Percentiles rank a stretch among this genome's conserved stretches.
Conservation (phyloP, 495 filamentous ascomycete species). For the Neurospora sp. region DNA sequence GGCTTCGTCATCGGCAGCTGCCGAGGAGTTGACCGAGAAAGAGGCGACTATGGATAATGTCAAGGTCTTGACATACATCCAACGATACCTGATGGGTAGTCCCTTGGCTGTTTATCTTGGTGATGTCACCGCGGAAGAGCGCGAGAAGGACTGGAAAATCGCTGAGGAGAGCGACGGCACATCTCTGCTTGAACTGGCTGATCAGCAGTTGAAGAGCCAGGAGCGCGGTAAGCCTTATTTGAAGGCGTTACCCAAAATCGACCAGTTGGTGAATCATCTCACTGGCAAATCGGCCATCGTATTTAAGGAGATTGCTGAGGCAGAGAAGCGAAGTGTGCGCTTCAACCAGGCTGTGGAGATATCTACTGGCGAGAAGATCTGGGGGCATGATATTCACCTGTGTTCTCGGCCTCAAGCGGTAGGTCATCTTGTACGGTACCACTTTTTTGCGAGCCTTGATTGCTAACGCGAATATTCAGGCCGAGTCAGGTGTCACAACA, state of each 20-base stretch:
- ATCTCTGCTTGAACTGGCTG: slow-evolving; percentile 35
- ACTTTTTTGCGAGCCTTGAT: neutral
- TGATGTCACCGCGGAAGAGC: slow-evolving; percentile 20
- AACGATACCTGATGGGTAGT: slow-evolving; percentile 38
- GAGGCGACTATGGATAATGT: slow-evolving; percentile 44
- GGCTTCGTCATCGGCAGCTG: slow-evolving; percentile 29
- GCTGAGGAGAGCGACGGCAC: slow-evolving; percentile 14
- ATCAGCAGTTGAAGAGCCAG: slow-evolving; percentile 36
- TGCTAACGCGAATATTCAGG: slow-evolving; percentile 19
- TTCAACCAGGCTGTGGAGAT: slow-evolving; percentile 37
- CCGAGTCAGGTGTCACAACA: slow-evolving; percentile 14
- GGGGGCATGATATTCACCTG: slow-evolving; percentile 28
- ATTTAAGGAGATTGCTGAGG: slow-evolving; percentile 44
- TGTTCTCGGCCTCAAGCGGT: slow-evolving; percentile 17
- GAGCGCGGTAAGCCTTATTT: slow-evolving; percentile 28
- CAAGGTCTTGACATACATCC: slow-evolving; percentile 44
- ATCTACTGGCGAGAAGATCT: slow-evolving; percentile 25
- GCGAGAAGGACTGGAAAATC: slow-evolving; percentile 19
- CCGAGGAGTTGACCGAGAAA: slow-evolving; percentile 44
- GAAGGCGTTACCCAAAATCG: slow-evolving; percentile 30
- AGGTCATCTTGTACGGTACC: slow-evolving; percentile 9
- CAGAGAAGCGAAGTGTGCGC: slow-evolving; percentile 42
- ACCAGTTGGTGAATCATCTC: slow-evolving; percentile 37
- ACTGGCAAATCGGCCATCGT: slow-evolving; percentile 27
- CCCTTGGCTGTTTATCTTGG: slow-evolving; percentile 35